Evolutionary conservation across 1,284 basidiomycete species (phyloP).

Genomic region (Irpex sp.): DNA sequence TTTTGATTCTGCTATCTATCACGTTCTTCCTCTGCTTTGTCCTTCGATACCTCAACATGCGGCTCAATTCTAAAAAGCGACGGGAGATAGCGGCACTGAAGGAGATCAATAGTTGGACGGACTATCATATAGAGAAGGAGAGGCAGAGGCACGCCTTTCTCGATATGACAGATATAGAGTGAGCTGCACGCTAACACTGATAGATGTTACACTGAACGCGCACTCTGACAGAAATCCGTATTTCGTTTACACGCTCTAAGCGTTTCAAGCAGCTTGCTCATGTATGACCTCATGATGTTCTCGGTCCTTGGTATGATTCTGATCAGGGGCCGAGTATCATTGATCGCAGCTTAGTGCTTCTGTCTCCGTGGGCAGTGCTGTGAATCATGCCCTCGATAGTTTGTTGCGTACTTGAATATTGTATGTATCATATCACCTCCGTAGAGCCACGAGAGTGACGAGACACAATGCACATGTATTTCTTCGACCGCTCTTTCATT

Average conservation of each 20-base stretch:
- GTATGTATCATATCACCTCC: no score
- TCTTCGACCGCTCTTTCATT: no score
- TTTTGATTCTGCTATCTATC: slow-evolving; percentile 51
- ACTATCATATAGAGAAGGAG: slow-evolving; percentile 51
- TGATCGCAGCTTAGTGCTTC: no score
- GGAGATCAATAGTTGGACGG: slow-evolving; percentile 48
- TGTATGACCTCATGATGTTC: no score
- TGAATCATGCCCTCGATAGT: no score
- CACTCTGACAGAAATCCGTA: slow-evolving; percentile 25
- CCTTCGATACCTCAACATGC: slow-evolving; percentile 52
- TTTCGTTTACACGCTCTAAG: slow-evolving; percentile 29
- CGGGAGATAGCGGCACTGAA: slow-evolving; percentile 41
- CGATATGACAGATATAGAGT: slow-evolving; percentile 63
- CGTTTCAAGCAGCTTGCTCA: no score
- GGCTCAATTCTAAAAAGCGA: slow-evolving; percentile 51
- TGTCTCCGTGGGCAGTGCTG: no score
- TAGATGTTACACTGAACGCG: neutral
- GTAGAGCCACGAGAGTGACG: no score
- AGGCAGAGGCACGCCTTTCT: slow-evolving; percentile 57
- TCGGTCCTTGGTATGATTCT: no score
- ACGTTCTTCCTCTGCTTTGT: slow-evolving; percentile 48
- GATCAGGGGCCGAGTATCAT: no score
- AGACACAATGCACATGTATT: no score
- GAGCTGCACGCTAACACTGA: slow-evolving; percentile 20
- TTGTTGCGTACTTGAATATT: no score